Conservation (phyloP, 1,139 yeast species). For the Scheffersomyces cryptocercus region DNA sequence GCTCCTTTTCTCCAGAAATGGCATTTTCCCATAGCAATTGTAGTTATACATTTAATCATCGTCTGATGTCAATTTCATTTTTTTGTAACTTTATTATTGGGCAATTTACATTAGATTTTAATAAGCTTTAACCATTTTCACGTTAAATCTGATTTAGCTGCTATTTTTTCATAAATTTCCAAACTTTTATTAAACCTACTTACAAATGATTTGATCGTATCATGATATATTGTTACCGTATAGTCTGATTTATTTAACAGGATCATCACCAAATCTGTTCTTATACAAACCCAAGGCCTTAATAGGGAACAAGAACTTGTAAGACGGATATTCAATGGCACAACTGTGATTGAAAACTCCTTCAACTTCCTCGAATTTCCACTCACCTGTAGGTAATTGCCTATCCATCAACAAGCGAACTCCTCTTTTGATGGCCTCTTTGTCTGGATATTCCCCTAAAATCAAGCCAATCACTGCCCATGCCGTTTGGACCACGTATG, state of each 20-base stretch:
- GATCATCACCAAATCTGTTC: conserved; percentile 31
- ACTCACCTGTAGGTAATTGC: conserved; percentile 79
- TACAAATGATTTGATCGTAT: neutral
- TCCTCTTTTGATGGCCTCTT: conserved; percentile 62
- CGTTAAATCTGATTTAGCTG: no score
- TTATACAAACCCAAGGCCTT: conserved; percentile 86
- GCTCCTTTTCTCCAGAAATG: no score
- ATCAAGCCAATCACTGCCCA: conserved; percentile 89
- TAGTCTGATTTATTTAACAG: neutral
- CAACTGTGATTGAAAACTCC: conserved; percentile 93
- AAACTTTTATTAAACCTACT: neutral
- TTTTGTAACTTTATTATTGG: no score
- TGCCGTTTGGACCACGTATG: conserved; percentile 86
- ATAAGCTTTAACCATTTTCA: neutral
- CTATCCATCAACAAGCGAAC: conserved; percentile 62
- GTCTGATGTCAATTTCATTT: no score
- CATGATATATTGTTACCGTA: neutral
- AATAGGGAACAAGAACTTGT: conserved; percentile 85
- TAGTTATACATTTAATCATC: no score
- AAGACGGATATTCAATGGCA: conserved; percentile 95
- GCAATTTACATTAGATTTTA: neutral
- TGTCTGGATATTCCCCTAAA: conserved; percentile 78
- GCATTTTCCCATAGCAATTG: no score
- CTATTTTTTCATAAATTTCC: no score
- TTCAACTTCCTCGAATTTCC: conserved; percentile 82